Percentiles rank a stretch among this genome's conserved stretches.
phyloP scores from a whole-genome alignment of 1,284 basidiomycete species.

The Cystobasidium slooffiae region DNA sequence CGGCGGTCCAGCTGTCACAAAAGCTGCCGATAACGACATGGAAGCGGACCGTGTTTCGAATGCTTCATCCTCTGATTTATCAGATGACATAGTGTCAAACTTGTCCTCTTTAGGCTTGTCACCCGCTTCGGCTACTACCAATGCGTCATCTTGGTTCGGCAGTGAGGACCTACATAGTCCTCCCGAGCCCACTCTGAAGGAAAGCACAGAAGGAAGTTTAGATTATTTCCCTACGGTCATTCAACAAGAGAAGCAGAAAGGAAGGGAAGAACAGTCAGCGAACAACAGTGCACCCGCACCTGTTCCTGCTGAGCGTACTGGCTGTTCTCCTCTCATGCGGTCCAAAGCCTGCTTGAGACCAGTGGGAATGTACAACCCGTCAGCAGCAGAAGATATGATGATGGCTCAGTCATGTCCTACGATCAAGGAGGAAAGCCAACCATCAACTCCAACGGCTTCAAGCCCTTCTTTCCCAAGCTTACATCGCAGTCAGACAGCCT shows the following conservation, averaged over 20 bases:
- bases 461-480: background rate
- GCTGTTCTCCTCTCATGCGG: conserved; percentile 8
- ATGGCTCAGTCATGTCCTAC: background rate
- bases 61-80: conserved; percentile 22
- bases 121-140: conserved; percentile 20
- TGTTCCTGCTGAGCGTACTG: background rate
- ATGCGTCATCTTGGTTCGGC: conserved; percentile 12
- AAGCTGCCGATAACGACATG: background rate
- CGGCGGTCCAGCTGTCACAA: conserved; percentile 3
- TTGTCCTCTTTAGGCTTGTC: conserved; percentile 2
- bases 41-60: conserved; percentile 3
- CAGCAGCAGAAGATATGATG: background rate
- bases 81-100: conserved; percentile 4
- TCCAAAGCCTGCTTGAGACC: conserved; percentile 10
- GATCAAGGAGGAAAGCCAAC: background rate
- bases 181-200: background rate
- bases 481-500: background rate
- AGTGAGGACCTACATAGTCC: conserved; percentile 3
- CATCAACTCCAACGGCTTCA: background rate
- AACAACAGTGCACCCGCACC: background rate
- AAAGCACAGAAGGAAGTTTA: background rate
- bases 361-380: background rate
- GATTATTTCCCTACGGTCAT: background rate
- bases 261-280: background rate
- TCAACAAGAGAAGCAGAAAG: background rate